Percentiles rank a stretch among this genome's conserved stretches.
These are phyloP conservation scores for Colletotrichum salicis DNA, from an alignment of 2,329 filamentous ascomycete genomes.

Conservation along the genomic window DNA sequence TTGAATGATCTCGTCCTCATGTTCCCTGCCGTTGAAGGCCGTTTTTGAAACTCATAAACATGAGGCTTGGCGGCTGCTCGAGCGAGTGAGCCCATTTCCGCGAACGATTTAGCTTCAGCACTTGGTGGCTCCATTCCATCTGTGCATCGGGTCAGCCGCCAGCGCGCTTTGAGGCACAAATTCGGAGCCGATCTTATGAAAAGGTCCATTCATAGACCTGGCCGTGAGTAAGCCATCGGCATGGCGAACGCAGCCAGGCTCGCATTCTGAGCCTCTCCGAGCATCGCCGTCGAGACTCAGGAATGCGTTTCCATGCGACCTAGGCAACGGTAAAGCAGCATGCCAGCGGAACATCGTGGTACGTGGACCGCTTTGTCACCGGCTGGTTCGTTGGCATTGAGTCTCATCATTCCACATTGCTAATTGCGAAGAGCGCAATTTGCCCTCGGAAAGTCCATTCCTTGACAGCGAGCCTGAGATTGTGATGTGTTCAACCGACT, in stretches of 20 bases:
- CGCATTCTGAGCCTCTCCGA: slow-evolving; percentile 19
- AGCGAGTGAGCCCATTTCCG: not conserved
- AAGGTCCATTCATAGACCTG: not conserved
- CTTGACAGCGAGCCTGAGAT: not conserved
- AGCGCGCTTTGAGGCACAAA: not conserved
- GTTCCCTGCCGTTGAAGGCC: not conserved
- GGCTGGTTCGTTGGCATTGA: slow-evolving; percentile 11
- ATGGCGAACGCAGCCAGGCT: slow-evolving; percentile 16
- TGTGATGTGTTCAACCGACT: slow-evolving; percentile 9
- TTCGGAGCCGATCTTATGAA: not conserved
- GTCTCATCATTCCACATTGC: slow-evolving; percentile 18
- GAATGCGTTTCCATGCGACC: slow-evolving; percentile 3
- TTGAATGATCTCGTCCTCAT: not conserved
- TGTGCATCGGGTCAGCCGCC: not conserved
- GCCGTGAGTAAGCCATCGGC: slow-evolving; percentile 10
- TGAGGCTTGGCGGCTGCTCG: slow-evolving; percentile 10
- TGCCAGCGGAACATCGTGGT: slow-evolving; percentile 3
- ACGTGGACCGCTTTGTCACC: not conserved
- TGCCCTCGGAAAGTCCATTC: slow-evolving; percentile 12
- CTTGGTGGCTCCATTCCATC: slow-evolving; percentile 12
- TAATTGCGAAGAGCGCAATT: not conserved
- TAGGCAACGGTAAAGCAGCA: slow-evolving; percentile 16
- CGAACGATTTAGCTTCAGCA: slow-evolving; percentile 11
- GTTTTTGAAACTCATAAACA: not conserved
- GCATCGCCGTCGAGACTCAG: slow-evolving; percentile 16